Evolutionary conservation across 345 rosid species (phyloP), one percentile per base, ranked within the genome.

Genomic region (Anastatica hierochuntica): DNA sequence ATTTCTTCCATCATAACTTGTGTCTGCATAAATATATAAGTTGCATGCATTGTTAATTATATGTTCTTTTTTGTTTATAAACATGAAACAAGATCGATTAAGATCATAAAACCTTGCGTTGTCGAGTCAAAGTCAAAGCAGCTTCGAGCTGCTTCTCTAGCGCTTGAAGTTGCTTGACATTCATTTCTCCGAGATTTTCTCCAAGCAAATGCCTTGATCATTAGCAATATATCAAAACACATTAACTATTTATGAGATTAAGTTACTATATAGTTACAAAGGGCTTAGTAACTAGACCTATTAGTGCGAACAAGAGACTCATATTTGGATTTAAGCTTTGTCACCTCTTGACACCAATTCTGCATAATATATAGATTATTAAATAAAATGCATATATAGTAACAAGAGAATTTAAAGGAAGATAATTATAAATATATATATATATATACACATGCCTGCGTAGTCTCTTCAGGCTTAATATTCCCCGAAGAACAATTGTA

Each of bases 61-160:
- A 7, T 29, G 20, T 6, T 1, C 8, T 17, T 1, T n/a, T 39
- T 18, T 17, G 7, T 4, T 20, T 1, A 10, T 24, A 3, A 54
- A 17, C 35, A 58, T 58, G 70, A 43, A 51, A 15, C 43, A 44
- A 27, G 45, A 66, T 7, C 6, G 10, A 21, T 59, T n/a, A 37
- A 43, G 47, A 58, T 44, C 8, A 66, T 35, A 34, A 10, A 12
- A 87, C 96, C 94, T 77, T 88, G 47, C 94, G 76, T 46, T 82
- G 90, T 72, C 96, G 74, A 23, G 94, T 79, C 9, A 76, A 46
- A 5, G 84, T 70, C 49, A 84, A 88, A 62, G 94, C 84, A 17
- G 76, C 76, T 73, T 88, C 94, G 17, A 88, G 88, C 51, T 84
- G 90, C 52, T 77, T 84, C 82, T 88, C 96, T 18, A 88, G 81